Base-by-base conservation (phyloP, 1,139 yeast species). In the Saccharomycopsis hybrid region DNA sequence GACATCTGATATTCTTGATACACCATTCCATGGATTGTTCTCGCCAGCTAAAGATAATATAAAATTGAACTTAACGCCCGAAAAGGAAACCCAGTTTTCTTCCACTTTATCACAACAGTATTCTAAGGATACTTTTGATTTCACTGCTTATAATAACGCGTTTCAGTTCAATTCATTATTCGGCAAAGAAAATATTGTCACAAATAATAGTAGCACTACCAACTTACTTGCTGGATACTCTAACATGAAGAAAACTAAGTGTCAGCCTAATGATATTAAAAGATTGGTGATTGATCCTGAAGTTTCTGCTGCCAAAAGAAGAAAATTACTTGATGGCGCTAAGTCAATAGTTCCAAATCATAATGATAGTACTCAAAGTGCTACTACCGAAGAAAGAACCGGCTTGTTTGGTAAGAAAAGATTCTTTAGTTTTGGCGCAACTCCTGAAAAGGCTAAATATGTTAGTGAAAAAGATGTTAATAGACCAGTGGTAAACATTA, bases 231-330 rank as follows among this genome's bases (percentile, higher is more conserved):
- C 18, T 25, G 28, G 4, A 11, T 18, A 27, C 7, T 24, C 46
- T 11, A 8, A 27, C 9, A 31, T 28, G 40, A 32, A 33, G n/a
- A 8, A n/a, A 38, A 38, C 27, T 38, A n/a, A 24, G 24, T 24
- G 8, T 18, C 41, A 8, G 18, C 11, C n/a, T 9, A 25, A 13
- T 31, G 49, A 48, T 13, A 51, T 53, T 28, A 53, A 53, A 37
- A 45, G 44, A 32, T 44, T 53, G 29, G 28, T 53, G 4, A 51
- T 53, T 8, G 53, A 53, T 43, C 53, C 56, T 7, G 52, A 46
- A 3, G 49, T 51, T 2, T 53, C 56, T 29, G 56, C 52, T 4
- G 56, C 56, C 3, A 53, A 53, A 28, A 43, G 56, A 44, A 43
- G 56, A 38, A 48, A 47, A 43, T 33, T 53, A n/a, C 18, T 41